Percentiles rank a stretch among this genome's conserved stretches.
Conservation (phyloP, 495 filamentous ascomycete species). For the Melanomma pulvis-pyrius region DNA sequence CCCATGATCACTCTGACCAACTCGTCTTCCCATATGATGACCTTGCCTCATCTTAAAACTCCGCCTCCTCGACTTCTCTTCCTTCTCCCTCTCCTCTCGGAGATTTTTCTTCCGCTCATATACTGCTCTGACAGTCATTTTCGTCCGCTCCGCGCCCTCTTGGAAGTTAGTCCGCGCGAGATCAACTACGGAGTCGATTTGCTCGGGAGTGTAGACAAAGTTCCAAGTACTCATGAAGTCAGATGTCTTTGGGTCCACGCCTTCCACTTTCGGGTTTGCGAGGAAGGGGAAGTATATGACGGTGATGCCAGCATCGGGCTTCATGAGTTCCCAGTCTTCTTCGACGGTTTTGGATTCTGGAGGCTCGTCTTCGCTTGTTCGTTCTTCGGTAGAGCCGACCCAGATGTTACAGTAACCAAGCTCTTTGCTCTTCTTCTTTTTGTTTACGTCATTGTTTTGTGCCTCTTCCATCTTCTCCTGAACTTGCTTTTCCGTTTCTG, state of each 20-base stretch:
- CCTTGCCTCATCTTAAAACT: constrained; percentile 47
- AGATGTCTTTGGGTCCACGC: constrained; percentile 75
- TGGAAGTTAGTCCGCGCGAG: constrained; percentile 85
- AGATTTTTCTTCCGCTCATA: constrained; percentile 85
- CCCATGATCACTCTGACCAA: constrained; percentile 37
- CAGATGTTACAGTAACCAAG: constrained; percentile 92
- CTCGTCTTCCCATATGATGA: constrained; percentile 20
- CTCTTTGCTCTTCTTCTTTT: constrained; percentile 34
- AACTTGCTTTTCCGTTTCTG: constrained; percentile 60
- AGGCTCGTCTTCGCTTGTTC: constrained; percentile 60
- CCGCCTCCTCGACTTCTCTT: constrained; percentile 49
- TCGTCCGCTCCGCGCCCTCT: constrained; percentile 75
- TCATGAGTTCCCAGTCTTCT: constrained; percentile 72
- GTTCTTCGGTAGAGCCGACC: constrained; percentile 82
- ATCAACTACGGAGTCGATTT: constrained; percentile 78
- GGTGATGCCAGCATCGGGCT: constrained; percentile 79
- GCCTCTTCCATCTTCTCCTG: constrained; percentile 66
- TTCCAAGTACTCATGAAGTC: constrained; percentile 97
- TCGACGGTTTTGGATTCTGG: constrained; percentile 66
- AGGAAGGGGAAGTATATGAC: constrained; percentile 91
- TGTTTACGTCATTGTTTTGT: constrained; percentile 51
- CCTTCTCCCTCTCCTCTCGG: constrained; percentile 61
- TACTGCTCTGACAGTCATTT: constrained; percentile 79
- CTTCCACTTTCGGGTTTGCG: constrained; percentile 74
- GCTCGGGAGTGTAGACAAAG: constrained; percentile 86